phyloP scores from a whole-genome alignment of 768 basidiomycete species.

The Rhizopogon salebrosus region DNA sequence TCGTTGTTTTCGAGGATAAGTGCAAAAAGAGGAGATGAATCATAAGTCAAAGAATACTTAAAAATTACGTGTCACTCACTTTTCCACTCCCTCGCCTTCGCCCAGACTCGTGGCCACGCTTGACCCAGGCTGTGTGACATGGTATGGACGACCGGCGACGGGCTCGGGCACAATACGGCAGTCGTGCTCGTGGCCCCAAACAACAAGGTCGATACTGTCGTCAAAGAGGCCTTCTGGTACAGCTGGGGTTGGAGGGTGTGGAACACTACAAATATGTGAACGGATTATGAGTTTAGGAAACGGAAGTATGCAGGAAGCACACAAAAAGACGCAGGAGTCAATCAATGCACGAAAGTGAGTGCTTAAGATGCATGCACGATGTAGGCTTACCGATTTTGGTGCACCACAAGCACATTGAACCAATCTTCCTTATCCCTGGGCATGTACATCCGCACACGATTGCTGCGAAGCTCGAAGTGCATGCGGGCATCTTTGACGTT shows the following conservation, averaged over 20 bases:
- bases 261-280: slow-evolving; percentile 52
- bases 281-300: not conserved
- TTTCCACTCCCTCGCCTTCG: slow-evolving; percentile 88
- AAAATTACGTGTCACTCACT: slow-evolving; percentile 41
- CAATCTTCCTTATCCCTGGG: slow-evolving; percentile 85
- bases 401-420: slow-evolving; percentile 92
- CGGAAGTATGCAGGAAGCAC: not conserved
- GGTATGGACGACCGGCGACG: slow-evolving; percentile 88
- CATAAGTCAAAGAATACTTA: not conserved
- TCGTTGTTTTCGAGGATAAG: not conserved
- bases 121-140: slow-evolving; percentile 91
- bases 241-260: slow-evolving; percentile 90
- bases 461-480: slow-evolving; percentile 93
- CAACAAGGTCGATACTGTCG: slow-evolving; percentile 85
- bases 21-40: not conserved
- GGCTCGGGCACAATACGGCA: slow-evolving; percentile 88
- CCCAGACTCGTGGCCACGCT: slow-evolving; percentile 92
- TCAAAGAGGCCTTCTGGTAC: slow-evolving; percentile 98
- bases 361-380: not conserved
- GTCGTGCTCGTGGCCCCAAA: slow-evolving; percentile 99
- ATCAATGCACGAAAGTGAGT: not conserved
- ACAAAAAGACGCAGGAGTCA: not conserved
- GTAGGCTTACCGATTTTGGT: slow-evolving; percentile 81
- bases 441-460: slow-evolving; percentile 95
- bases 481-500: slow-evolving; percentile 96